phyloP scores from a whole-genome alignment of 2,329 filamentous ascomycete genomes.

The Curvularia spicifera region DNA sequence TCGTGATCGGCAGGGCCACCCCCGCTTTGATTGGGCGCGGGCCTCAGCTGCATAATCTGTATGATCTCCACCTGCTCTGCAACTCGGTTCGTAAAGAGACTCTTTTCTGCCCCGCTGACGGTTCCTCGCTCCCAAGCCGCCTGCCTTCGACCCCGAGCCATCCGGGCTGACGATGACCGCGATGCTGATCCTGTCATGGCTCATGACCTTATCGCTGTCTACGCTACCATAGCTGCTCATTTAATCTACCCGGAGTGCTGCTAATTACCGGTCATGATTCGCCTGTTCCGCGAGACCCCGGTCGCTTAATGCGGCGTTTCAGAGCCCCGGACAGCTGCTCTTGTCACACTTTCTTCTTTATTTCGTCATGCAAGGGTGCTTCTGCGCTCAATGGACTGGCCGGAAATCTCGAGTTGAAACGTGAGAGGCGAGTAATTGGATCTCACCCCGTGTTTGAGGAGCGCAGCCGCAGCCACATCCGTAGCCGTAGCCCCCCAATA shows the following conservation, averaged over 20 bases:
- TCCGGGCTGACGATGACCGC: conserved; percentile 9
- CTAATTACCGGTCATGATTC: conserved; percentile 9
- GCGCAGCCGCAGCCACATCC: conserved; percentile 21
- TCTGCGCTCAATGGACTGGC: conserved; percentile 12
- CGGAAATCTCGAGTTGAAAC: conserved; percentile 24
- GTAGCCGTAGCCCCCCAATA: conserved; percentile 24
- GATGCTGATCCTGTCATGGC: not conserved
- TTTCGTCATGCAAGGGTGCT: conserved; percentile 14
- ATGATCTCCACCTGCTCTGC: conserved; percentile 33
- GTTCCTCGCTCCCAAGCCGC: conserved; percentile 37
- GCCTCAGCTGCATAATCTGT: conserved; percentile 13
- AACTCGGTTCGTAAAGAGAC: conserved; percentile 30
- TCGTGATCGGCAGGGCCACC: conserved; percentile 5
- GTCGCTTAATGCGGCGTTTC: conserved; percentile 21
- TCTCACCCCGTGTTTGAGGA: conserved; percentile 30
- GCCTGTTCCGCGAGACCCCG: conserved; percentile 4
- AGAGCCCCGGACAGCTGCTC: conserved; percentile 18
- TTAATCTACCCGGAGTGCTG: conserved; percentile 19
- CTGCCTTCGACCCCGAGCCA: conserved; percentile 6
- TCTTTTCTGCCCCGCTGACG: conserved; percentile 28
- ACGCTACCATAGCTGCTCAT: conserved; percentile 6
- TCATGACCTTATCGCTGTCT: not conserved
- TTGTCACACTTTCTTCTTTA: conserved; percentile 21
- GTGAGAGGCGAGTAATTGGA: conserved; percentile 20
- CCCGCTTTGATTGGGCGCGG: conserved; percentile 9